phyloP scores from a whole-genome alignment of 371 early-diverging fungal genomes.

The Syncephalis plumigaleata region DNA sequence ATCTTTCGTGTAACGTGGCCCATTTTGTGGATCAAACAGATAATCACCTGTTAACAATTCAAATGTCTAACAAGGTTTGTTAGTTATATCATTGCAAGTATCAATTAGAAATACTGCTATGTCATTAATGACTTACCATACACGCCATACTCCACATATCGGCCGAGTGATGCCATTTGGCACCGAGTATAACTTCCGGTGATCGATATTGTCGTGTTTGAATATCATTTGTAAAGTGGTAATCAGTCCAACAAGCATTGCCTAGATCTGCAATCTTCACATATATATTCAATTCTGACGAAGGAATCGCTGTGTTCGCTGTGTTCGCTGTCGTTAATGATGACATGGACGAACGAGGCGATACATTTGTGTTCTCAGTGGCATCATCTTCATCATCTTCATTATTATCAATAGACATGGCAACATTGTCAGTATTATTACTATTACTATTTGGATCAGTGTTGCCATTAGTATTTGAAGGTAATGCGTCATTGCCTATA shows the following conservation, averaged over 20 bases:
- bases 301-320: constrained; percentile 1
- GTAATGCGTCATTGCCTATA: too few relatives aligned
- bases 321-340: constrained; percentile 2
- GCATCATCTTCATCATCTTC: not conserved
- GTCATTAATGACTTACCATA: constrained; percentile 31
- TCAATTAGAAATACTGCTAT: too few relatives aligned
- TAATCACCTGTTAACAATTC: constrained; percentile 92
- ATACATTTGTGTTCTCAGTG: not conserved
- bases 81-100: not conserved
- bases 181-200: constrained; percentile 93
- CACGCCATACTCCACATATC: constrained; percentile 98
- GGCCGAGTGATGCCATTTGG: constrained; percentile 77
- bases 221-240: constrained; percentile 91
- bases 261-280: constrained; percentile 97
- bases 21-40: constrained; percentile 83
- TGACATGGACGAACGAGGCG: constrained; percentile 4
- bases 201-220: constrained; percentile 97
- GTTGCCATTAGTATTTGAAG: too few relatives aligned
- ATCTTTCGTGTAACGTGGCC: constrained; percentile 68
- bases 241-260: constrained; percentile 92
- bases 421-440: too few relatives aligned
- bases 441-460: not conserved
- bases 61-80: constrained; percentile 21
- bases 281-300: constrained; percentile 19
- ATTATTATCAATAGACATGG: too few relatives aligned